These are phyloP conservation scores for Ceriops decandra DNA, from an alignment of 345 rosid species.

Conservation along the genomic window DNA sequence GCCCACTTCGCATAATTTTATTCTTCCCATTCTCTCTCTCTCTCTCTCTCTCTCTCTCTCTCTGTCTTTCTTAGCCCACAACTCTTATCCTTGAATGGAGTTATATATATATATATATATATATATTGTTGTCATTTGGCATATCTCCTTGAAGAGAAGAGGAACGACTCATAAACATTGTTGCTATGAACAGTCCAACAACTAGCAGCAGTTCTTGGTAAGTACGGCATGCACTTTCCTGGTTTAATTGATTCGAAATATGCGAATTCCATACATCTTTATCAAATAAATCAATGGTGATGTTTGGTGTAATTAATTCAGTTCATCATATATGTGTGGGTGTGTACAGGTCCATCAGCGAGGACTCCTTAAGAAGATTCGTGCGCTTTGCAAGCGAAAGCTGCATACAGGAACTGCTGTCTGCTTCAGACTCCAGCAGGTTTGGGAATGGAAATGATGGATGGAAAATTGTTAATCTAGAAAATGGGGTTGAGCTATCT, in stretches of 20 bases:
- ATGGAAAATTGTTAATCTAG: conserved; percentile 52
- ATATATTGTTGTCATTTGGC: background rate
- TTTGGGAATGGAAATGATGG: conserved; percentile 51
- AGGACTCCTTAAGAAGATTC: conserved; percentile 66
- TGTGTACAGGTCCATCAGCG: conserved; percentile 60
- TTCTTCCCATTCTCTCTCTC: conserved; percentile 4
- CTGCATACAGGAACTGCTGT: conserved; percentile 68
- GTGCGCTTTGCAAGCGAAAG: conserved; percentile 77
- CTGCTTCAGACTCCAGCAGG: conserved; percentile 59
- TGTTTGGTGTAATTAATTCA: background rate
- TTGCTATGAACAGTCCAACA: conserved; percentile 34
- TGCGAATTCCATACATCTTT: background rate
- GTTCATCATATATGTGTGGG: background rate
- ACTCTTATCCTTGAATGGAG: background rate
- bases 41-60: background rate
- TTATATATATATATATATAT: background rate
- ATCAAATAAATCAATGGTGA: background rate
- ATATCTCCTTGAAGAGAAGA: conserved; percentile 8
- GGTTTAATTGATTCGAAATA: background rate
- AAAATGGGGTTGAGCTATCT: conserved; percentile 65
- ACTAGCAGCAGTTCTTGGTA: conserved; percentile 47
- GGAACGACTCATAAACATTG: background rate
- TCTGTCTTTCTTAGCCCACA: conserved; percentile 1
- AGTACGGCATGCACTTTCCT: background rate
- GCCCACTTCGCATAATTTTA: conserved; percentile 50